Evolutionary conservation across 2,329 filamentous ascomycete species (phyloP).

Genomic region (Colletotrichum sp.): DNA sequence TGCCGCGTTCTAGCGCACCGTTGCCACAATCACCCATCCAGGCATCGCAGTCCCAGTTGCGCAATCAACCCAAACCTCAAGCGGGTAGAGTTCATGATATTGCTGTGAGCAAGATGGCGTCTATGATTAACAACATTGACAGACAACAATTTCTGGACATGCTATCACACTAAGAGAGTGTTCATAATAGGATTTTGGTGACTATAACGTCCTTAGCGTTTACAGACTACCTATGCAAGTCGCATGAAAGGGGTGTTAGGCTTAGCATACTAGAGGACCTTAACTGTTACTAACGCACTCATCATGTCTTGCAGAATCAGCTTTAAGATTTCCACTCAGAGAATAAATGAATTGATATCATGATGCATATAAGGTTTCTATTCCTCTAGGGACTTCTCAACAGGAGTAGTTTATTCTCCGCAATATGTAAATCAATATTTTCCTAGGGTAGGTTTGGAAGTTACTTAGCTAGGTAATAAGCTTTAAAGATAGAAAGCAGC

Average conservation of each 20-base stretch:
- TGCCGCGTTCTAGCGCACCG: background rate
- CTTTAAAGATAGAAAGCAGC: background rate
- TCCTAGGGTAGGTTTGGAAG: background rate
- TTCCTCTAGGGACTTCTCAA: background rate
- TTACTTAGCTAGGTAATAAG: background rate
- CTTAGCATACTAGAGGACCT: background rate
- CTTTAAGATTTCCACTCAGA: background rate
- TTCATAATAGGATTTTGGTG: background rate
- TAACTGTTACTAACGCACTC: background rate
- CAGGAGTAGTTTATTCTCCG: background rate
- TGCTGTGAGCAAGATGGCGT: background rate
- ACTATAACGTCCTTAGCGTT: background rate
- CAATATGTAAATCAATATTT: background rate
- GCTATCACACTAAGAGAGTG: background rate
- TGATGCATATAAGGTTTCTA: background rate
- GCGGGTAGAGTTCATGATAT: background rate
- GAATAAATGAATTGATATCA: background rate
- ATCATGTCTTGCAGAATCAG: background rate
- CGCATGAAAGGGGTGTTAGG: background rate
- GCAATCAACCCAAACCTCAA: background rate
- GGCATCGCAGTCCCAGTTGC: background rate
- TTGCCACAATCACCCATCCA: background rate
- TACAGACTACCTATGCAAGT: background rate
- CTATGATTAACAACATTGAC: background rate
- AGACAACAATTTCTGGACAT: background rate